Evolutionary conservation across 495 filamentous ascomycete species (phyloP).

Genomic region (Talaromyces nanjingensis): DNA sequence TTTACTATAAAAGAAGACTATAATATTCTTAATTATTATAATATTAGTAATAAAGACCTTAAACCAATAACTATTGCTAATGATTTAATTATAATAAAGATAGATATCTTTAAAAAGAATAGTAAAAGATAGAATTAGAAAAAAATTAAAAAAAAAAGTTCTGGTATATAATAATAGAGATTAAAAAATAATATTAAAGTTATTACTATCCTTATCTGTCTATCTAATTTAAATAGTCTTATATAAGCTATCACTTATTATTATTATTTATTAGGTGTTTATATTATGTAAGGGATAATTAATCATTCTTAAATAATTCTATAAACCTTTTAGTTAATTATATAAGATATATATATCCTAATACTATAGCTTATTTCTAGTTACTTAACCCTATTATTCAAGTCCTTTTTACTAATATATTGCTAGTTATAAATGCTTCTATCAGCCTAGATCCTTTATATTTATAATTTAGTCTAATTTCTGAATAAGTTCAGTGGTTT

Average conservation of each 20-base stretch:
- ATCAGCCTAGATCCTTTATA: neutral
- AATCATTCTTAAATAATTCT: neutral
- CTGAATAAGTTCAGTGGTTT: neutral
- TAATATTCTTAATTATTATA: neutral
- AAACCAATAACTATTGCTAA: neutral
- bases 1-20: neutral
- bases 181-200: conserved; percentile 2
- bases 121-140: neutral
- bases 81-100: neutral
- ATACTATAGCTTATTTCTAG: conserved; percentile 5
- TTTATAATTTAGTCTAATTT: neutral
- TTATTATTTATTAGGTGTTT: neutral
- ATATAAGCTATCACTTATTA: neutral
- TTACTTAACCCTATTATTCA: neutral
- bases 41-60: neutral
- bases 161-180: neutral
- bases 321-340: conserved; percentile 5
- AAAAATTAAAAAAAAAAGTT: neutral
- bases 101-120: neutral
- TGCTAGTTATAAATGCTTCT: neutral
- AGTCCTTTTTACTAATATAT: neutral
- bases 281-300: neutral
- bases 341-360: neutral
- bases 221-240: neutral
- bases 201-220: neutral